Evolutionary conservation across 768 basidiomycete species (phyloP).

Genomic region (Trametopsis cervina): DNA sequence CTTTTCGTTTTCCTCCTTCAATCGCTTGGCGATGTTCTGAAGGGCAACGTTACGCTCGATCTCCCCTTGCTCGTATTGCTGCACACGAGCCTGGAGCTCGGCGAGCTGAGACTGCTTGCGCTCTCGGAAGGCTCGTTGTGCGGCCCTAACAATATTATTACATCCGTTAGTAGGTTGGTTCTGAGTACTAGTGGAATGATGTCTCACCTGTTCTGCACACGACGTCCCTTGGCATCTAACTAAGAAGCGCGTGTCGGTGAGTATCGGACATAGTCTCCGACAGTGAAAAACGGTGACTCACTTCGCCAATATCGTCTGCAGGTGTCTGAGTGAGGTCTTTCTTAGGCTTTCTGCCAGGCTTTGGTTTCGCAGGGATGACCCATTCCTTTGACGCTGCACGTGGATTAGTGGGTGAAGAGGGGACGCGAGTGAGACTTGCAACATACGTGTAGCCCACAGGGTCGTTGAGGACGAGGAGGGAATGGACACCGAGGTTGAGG

Average conservation of each 20-base stretch:
- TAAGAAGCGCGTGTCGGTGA: constrained; percentile 13
- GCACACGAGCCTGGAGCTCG: constrained; percentile 79
- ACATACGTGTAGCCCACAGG: constrained; percentile 71
- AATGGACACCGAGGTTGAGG: constrained; percentile 25
- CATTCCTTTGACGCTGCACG: constrained; percentile 78
- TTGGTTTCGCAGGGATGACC: constrained; percentile 81
- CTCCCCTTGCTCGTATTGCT: constrained; percentile 86
- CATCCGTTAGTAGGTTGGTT: no score
- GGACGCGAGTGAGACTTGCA: background rate
- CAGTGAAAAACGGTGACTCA: constrained; percentile 23
- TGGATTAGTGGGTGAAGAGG: constrained; percentile 6
- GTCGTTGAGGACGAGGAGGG: constrained; percentile 42
- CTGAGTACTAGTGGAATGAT: no score
- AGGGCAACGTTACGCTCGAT: constrained; percentile 81
- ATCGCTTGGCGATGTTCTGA: constrained; percentile 73
- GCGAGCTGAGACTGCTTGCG: constrained; percentile 85
- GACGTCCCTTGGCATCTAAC: constrained; percentile 54
- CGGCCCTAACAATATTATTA: constrained; percentile 53
- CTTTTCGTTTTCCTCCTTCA: constrained; percentile 81
- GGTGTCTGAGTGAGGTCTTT: constrained; percentile 39
- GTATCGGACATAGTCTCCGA: background rate
- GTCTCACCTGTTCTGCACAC: constrained; percentile 68
- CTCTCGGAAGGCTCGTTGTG: constrained; percentile 86
- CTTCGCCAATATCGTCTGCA: constrained; percentile 42
- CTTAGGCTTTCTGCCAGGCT: constrained; percentile 85